Evolutionary conservation across 1,284 basidiomycete genomes (phyloP).

Genomic region (Malassezia furfur): DNA sequence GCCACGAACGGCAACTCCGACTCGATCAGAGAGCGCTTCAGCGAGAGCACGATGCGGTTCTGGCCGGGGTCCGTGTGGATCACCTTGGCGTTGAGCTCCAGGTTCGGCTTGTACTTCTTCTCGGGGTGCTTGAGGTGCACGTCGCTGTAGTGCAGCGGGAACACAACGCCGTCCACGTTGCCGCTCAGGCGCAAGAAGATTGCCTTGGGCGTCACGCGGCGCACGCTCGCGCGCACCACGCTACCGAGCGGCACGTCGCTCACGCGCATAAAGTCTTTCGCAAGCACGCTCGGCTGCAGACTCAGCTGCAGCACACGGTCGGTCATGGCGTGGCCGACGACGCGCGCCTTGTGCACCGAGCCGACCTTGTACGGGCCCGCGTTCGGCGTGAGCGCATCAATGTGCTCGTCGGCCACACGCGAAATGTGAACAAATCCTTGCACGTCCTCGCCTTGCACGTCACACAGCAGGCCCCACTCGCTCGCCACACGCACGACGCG

Average conservation of each 20-base stretch:
- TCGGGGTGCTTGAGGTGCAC: slow-evolving; percentile 63
- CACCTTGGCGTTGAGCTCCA: slow-evolving; percentile 77
- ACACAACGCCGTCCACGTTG: slow-evolving; percentile 69
- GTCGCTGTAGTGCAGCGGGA: slow-evolving; percentile 81
- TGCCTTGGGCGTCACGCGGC: slow-evolving; percentile 29
- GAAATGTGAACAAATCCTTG: slow-evolving; percentile 58
- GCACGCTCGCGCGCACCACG: slow-evolving; percentile 31
- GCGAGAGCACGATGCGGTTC: slow-evolving; percentile 74
- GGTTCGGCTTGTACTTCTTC: slow-evolving; percentile 78
- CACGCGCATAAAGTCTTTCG: slow-evolving; percentile 77
- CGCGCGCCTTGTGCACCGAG: slow-evolving; percentile 65
- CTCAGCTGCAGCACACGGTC: slow-evolving; percentile 83
- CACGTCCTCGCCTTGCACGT: slow-evolving; percentile 24
- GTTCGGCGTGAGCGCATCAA: slow-evolving; percentile 61
- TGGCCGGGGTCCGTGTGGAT: slow-evolving; percentile 71
- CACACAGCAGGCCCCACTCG: slow-evolving; percentile 40
- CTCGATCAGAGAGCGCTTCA: slow-evolving; percentile 83
- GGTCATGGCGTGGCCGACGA: slow-evolving; percentile 74
- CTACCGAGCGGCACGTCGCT: slow-evolving; percentile 57
- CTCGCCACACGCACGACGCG: slow-evolving; percentile 29
- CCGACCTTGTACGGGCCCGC: slow-evolving; percentile 33
- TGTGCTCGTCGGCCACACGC: slow-evolving; percentile 80
- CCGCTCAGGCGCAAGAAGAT: slow-evolving; percentile 44
- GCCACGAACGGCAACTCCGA: slow-evolving; percentile 57
- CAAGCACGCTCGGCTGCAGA: slow-evolving; percentile 69